These are phyloP conservation scores for Solanum ossicruentum DNA, from an alignment of 257 asterid genomes.

Conservation along the genomic window DNA sequence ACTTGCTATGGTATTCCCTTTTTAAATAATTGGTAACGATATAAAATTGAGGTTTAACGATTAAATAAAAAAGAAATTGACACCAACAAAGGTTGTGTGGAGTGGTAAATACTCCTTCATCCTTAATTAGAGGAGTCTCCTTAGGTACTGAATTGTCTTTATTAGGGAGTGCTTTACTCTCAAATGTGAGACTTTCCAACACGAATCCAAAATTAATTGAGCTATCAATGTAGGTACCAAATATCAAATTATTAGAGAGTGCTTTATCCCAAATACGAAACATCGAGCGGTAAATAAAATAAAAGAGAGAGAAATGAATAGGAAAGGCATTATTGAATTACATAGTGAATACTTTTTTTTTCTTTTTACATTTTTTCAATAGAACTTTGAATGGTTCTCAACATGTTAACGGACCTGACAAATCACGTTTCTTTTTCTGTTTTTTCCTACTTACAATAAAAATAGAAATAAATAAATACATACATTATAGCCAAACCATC, in stretches of 20 bases:
- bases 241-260: too few relatives aligned
- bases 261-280: too few relatives aligned
- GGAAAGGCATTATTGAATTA: not conserved
- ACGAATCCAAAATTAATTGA: too few relatives aligned
- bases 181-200: too few relatives aligned
- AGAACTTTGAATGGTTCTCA: not conserved
- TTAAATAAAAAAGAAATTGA: not conserved
- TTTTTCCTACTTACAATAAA: not conserved
- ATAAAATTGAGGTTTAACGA: not conserved
- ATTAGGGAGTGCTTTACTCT: too few relatives aligned
- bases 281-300: too few relatives aligned
- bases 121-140: too few relatives aligned
- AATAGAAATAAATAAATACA: not conserved
- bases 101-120: too few relatives aligned
- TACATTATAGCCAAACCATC: not conserved
- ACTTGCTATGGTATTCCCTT: not conserved
- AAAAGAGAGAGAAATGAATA: not conserved
- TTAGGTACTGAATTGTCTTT: too few relatives aligned
- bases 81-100: too few relatives aligned
- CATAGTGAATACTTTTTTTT: not conserved
- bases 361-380: not conserved
- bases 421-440: not conserved
- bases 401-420: not conserved
- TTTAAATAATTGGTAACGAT: not conserved
- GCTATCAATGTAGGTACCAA: too few relatives aligned